Evolutionary conservation across 202 grass and related monocot species (phyloP).

Genomic region (Dendrocalamus latiflorus): DNA sequence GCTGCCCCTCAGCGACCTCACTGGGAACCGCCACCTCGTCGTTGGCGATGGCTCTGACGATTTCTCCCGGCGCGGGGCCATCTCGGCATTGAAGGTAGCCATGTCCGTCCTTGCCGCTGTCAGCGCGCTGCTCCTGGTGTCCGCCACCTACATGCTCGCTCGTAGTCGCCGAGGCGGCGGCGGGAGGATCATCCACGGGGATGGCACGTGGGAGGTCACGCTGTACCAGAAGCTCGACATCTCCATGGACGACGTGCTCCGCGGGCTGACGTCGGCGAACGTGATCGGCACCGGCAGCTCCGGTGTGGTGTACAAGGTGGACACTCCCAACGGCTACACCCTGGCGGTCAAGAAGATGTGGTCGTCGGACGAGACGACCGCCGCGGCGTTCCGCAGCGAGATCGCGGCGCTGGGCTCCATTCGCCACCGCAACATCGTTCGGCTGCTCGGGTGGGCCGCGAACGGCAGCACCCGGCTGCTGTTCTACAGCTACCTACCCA

Average conservation of each 20-base stretch:
- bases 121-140: constrained; percentile 49
- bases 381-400: too few relatives aligned
- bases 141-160: constrained; percentile 60
- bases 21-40: constrained; percentile 65
- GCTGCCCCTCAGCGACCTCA: constrained; percentile 75
- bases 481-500: constrained; percentile 88
- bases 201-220: constrained; percentile 77
- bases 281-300: constrained; percentile 89
- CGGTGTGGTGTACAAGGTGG: constrained; percentile 87
- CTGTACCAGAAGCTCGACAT: constrained; percentile 95
- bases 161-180: constrained; percentile 30
- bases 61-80: constrained; percentile 24
- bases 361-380: too few relatives aligned
- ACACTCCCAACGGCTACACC: constrained; percentile 19
- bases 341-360: too few relatives aligned
- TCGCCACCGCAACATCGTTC: constrained; percentile 90
- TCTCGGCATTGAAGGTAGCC: constrained; percentile 55
- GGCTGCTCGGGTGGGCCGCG: constrained; percentile 75
- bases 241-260: constrained; percentile 71
- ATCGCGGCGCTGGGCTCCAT: constrained; percentile 92
- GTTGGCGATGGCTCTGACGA: constrained; percentile 33
- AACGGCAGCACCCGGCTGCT: constrained; percentile 65
- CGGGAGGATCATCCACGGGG: background rate
- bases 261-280: constrained; percentile 75
- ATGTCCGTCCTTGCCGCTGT: constrained; percentile 67